Base-by-base conservation (phyloP, 371 early-diverging fungal species). In the Coemansia sp. region DNA sequence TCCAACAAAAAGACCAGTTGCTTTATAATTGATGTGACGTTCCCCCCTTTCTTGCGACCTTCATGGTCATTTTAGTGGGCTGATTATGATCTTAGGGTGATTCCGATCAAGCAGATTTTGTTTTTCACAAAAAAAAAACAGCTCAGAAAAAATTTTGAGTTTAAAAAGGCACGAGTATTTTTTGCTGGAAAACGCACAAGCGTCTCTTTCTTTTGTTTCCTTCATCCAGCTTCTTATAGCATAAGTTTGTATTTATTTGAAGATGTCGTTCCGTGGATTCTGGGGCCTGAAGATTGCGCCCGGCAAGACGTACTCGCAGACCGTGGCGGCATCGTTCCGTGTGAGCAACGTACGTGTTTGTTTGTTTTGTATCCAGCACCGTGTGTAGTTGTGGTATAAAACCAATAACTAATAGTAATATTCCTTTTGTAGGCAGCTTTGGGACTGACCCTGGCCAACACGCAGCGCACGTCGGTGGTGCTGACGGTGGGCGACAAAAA, bases 271-370 rank as follows among this genome's bases (percentile, higher is more conserved):
- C 38, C 55, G 65, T 56, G 74, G 74, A 35, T 69, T 85, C 62
- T 84, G 81, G 81, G 86, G 85, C 65, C 76, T 89, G 51, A 82
- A 81, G 65, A 79, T 86, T 54, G 62, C 77, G 34, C 89, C 90
- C 57, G 84, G 83, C 52, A 88, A 88, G 80, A 85, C 87, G 41
- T 90, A 89, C 68, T 79, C 79, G 50, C 88, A 89, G 78, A 77
- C 81, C 51, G 92, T 90, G 41, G 87, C 89, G 59, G 82, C 82
- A 60, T 80, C 88, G 20, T 93, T 93, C 85, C 85, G 87, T 61
- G 65, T 93, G 62, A 82, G 88, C 49, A 88, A 87, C 80, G 90
- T 89, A 82, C 79, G 74, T 72, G 14, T 6, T 30, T 53, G 32
- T 6, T 52, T 52, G 5, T 14, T 26, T 26, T 26, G 26, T 26